Conservation (phyloP, 371 early-diverging fungal genomes). For the Mucor velutinosus region DNA sequence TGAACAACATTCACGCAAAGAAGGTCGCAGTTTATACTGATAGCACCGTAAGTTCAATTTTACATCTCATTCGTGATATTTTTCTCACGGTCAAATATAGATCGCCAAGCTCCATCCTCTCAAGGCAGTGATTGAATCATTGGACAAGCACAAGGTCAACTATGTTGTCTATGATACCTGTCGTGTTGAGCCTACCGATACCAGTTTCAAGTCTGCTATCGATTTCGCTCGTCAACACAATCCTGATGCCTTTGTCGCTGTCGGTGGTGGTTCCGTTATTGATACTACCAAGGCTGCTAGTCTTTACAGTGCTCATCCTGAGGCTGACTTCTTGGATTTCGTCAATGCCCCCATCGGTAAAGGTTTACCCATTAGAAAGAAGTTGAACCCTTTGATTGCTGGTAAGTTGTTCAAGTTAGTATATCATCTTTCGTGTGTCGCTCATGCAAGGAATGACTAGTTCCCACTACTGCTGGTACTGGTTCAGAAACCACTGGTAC, state of each 20-base stretch:
- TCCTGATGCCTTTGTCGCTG: slow-evolving; percentile 88
- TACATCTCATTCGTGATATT: slow-evolving; percentile 1
- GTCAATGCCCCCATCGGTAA: slow-evolving; percentile 95
- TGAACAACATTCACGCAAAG: slow-evolving; percentile 75
- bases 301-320: slow-evolving; percentile 79
- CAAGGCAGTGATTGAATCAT: slow-evolving; percentile 76
- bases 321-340: slow-evolving; percentile 88
- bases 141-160: slow-evolving; percentile 71
- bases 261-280: slow-evolving; percentile 93
- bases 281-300: slow-evolving; percentile 94
- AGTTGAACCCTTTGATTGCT: slow-evolving; percentile 81
- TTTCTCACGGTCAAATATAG: slow-evolving; percentile 33
- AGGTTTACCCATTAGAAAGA: slow-evolving; percentile 73
- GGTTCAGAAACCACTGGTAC: slow-evolving; percentile 92
- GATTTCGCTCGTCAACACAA: slow-evolving; percentile 73
- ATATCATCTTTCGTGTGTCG: neutral
- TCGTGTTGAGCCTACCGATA: slow-evolving; percentile 86
- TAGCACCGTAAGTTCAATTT: slow-evolving; percentile 57
- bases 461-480: slow-evolving; percentile 86
- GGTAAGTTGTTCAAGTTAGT: slow-evolving; percentile 34
- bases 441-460: slow-evolving; percentile 22
- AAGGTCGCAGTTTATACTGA: slow-evolving; percentile 90
- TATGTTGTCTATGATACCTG: slow-evolving; percentile 79
- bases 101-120: slow-evolving; percentile 75
- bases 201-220: slow-evolving; percentile 77